Evolutionary conservation across 441 rosid species (phyloP), one percentile per base, ranked within the genome.

Genomic region (Arabidopsis hybrid): DNA sequence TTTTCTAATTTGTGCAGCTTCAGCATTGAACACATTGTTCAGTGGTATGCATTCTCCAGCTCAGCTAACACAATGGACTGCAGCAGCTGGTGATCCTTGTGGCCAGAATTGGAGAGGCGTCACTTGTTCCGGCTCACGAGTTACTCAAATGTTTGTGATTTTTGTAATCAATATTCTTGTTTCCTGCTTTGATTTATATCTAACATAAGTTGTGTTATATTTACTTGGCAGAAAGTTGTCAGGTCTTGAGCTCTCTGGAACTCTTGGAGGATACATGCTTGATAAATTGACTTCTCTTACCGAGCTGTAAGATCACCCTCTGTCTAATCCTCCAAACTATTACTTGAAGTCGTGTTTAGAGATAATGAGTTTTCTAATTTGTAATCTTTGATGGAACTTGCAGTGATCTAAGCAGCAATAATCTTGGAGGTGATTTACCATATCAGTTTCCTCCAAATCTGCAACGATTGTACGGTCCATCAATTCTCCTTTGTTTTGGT

Each of bases 101-200:
- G 92, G 88, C 38, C 92, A 91, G 70, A 82, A 87, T 13, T 96
- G 99, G 99, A 90, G 78, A 84, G 99, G 99, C 66, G 74, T 96
- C 38, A 81, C 83, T 73, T 96, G 99, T 82, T 85, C 92, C 4
- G 88, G 78, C 80, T 80, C 89, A 47, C 83, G 89, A 35, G 93
- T 96, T 76, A 91, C 93, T 49, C 88, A 85, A 88, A 84, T 96
- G 99, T 96, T 58, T 76, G 83, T 78, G 7, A 31, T 57, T 50
- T 50, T 53, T 13, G 7, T 50, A 47, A 21, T 64, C 1, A 1
- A 32, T 3, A 42, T 11, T 43, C 14, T 71, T 49, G 43, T 43
- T 55, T 16, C 14, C 12, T 34, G 7, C 39, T 60, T 58, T 0
- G 12, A 9, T 39, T 49, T 21, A 18, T 8, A 42, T 51, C 8